Evolutionary conservation across 2,329 filamentous ascomycete species (phyloP).

Genomic region (Penicillium sp.): DNA sequence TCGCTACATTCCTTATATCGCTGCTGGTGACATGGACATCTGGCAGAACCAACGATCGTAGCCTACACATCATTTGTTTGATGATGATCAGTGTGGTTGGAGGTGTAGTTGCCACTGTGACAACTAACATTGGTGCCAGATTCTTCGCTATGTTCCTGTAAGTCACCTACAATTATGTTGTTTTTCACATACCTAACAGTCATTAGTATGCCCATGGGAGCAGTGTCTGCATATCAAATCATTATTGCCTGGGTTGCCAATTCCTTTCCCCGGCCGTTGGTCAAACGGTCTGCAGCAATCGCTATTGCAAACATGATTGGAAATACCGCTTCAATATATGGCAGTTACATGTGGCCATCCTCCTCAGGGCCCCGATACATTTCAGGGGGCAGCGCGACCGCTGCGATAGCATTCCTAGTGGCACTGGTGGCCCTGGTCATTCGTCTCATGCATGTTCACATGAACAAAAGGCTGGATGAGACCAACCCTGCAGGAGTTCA

Average conservation of each 20-base stretch:
- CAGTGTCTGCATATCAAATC: conserved; percentile 46
- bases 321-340: conserved; percentile 43
- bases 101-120: conserved; percentile 55
- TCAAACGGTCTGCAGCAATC: conserved; percentile 46
- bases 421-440: conserved; percentile 35
- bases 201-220: conserved; percentile 53
- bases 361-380: conserved; percentile 39
- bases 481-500: conserved; percentile 11
- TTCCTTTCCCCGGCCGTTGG: conserved; percentile 43
- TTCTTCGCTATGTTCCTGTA: conserved; percentile 63
- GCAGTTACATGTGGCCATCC: conserved; percentile 38
- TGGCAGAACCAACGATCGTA: conserved; percentile 55
- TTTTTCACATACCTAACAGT: not conserved
- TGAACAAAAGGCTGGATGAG: conserved; percentile 35
- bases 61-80: conserved; percentile 54
- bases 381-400: conserved; percentile 37
- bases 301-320: conserved; percentile 45
- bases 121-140: conserved; percentile 50
- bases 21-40: conserved; percentile 56
- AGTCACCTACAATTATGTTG: not conserved
- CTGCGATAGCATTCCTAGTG: conserved; percentile 36
- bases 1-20: conserved; percentile 54
- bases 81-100: conserved; percentile 50
- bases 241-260: conserved; percentile 46
- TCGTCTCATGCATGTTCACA: conserved; percentile 31